A percentile compares a stretch with the other conserved stretches of the same genome.
phyloP scores from a whole-genome alignment of 2,329 filamentous ascomycete genomes.

The Beauveria scarabaeidicola region DNA sequence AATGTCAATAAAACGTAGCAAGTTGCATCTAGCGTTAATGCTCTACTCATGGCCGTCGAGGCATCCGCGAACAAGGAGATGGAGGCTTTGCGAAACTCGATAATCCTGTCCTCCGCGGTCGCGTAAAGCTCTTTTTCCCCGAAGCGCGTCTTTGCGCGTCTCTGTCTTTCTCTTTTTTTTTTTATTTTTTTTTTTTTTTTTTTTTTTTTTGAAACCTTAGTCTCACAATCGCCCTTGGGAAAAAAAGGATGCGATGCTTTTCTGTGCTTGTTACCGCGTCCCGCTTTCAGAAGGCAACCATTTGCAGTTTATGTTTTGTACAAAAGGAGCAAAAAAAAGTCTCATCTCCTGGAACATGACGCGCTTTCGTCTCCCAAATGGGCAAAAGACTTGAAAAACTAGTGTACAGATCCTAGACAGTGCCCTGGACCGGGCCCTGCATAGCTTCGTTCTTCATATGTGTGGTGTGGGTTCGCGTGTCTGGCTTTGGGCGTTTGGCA shows the following conservation, averaged over 20 bases:
- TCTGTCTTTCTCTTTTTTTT: background rate
- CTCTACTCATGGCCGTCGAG: conserved; percentile 8
- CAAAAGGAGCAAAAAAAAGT: too few species aligned
- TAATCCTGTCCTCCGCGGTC: background rate
- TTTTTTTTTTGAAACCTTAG: too few species aligned
- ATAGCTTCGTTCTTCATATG: background rate
- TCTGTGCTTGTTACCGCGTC: background rate
- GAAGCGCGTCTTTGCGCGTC: background rate
- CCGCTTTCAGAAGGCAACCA: too few species aligned
- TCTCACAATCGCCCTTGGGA: background rate
- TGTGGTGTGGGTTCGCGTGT: background rate
- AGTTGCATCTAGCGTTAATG: too few species aligned
- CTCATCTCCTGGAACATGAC: too few species aligned
- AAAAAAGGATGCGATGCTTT: background rate
- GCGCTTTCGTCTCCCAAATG: too few species aligned
- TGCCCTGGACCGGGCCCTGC: background rate
- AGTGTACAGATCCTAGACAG: background rate
- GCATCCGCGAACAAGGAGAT: background rate
- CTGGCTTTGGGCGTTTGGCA: background rate
- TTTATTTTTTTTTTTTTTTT: background rate
- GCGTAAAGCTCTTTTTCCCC: background rate
- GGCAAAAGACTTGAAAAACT: too few species aligned
- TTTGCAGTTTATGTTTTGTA: too few species aligned
- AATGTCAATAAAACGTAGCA: too few species aligned
- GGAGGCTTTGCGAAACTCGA: conserved; percentile 1